Evolutionary conservation across 2,329 filamentous ascomycete genomes (phyloP).

Genomic region (Ophiostoma himal-ulmi): DNA sequence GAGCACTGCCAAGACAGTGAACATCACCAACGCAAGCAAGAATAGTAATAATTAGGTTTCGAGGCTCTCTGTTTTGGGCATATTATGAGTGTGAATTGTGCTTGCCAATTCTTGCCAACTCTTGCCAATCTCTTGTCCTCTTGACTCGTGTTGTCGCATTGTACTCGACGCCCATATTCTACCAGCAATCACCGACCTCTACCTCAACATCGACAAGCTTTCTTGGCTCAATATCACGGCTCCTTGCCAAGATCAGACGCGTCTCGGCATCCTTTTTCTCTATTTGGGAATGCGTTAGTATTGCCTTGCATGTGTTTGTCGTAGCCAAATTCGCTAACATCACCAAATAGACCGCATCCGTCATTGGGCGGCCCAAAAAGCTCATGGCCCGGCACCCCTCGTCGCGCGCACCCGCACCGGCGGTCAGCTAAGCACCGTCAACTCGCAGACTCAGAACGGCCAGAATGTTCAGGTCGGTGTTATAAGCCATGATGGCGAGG

Average conservation of each 20-base stretch:
- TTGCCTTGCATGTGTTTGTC: no score
- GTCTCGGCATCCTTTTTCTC: background rate
- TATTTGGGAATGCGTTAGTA: background rate
- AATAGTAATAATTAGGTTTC: background rate
- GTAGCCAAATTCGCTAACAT: constrained; percentile 20
- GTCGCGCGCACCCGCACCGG: constrained; percentile 17
- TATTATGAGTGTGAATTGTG: background rate
- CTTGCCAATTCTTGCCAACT: background rate
- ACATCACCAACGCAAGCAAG: background rate
- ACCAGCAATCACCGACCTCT: no score
- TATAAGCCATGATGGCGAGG: constrained; percentile 13
- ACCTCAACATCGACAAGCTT: background rate
- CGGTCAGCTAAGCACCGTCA: background rate
- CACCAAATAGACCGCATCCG: constrained; percentile 28
- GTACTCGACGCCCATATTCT: background rate
- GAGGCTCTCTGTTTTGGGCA: background rate
- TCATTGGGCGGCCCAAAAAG: constrained; percentile 31
- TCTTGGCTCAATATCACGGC: background rate
- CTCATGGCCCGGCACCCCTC: constrained; percentile 28
- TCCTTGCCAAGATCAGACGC: constrained; percentile 12
- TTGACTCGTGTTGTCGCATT: background rate
- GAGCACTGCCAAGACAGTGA: background rate
- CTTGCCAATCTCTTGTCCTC: background rate
- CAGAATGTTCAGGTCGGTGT: constrained; percentile 7
- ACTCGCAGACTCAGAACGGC: background rate